phyloP scores from a whole-genome alignment of 1,284 basidiomycete species.

The Ustilago bromivora region DNA sequence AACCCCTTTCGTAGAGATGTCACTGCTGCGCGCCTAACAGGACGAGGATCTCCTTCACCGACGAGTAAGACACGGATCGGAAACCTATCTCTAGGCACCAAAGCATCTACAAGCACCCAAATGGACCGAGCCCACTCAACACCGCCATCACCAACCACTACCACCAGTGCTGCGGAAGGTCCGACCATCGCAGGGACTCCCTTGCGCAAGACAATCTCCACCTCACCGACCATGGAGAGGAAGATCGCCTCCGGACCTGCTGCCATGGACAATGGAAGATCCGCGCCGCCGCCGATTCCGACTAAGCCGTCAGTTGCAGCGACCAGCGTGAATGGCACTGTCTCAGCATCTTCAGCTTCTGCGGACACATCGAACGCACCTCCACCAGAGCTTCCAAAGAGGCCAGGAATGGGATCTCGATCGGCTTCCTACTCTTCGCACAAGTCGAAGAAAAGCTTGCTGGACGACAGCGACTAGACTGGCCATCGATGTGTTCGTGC shows the following conservation, averaged over 20 bases:
- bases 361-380: constrained; percentile 7
- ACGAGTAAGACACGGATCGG: constrained; percentile 5
- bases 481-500: no score
- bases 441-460: constrained; percentile 41
- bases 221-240: constrained; percentile 28
- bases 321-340: not conserved
- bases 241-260: constrained; percentile 36
- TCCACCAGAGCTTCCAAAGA: constrained; percentile 40
- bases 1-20: constrained; percentile 25
- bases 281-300: constrained; percentile 44
- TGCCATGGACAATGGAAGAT: constrained; percentile 9
- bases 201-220: constrained; percentile 31
- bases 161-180: not conserved
- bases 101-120: not conserved
- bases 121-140: constrained; percentile 13
- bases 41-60: constrained; percentile 1
- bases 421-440: constrained; percentile 43
- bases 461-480: constrained; percentile 49
- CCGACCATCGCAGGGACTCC: constrained; percentile 2
- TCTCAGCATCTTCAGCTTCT: constrained; percentile 1
- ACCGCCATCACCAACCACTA: constrained; percentile 25
- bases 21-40: not conserved
- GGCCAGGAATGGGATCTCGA: constrained; percentile 41
- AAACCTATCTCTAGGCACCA: constrained; percentile 1
- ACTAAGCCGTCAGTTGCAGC: constrained; percentile 29